Conservation (phyloP, 2,329 filamentous ascomycete species). For the Venturia carpophila region DNA sequence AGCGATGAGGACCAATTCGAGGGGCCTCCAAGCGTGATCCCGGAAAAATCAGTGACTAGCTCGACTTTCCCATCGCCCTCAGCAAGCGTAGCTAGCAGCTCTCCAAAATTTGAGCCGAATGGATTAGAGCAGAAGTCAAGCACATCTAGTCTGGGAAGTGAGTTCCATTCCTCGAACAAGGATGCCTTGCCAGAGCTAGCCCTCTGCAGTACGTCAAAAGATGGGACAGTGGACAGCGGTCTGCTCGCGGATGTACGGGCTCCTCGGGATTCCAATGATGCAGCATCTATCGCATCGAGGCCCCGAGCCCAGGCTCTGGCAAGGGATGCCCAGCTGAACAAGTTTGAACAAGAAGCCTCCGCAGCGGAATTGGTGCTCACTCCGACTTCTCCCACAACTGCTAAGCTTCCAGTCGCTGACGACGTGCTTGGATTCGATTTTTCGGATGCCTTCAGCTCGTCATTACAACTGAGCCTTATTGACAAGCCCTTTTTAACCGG, state of each 20-base stretch:
- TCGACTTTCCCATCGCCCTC: neutral
- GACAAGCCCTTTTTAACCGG: neutral
- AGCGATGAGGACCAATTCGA: neutral
- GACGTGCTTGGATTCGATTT: neutral
- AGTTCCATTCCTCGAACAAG: neutral
- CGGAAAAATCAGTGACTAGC: constrained; percentile 3
- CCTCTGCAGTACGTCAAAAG: neutral
- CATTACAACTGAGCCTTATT: neutral
- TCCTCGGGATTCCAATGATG: neutral
- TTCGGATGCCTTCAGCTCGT: neutral
- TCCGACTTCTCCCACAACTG: neutral
- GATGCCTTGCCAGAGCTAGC: neutral
- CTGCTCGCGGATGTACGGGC: neutral
- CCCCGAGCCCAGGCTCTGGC: neutral
- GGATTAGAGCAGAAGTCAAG: constrained; percentile 3
- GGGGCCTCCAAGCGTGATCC: neutral
- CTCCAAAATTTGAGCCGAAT: neutral
- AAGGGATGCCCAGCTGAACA: neutral
- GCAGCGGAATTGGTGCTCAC: neutral
- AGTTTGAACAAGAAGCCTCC: neutral
- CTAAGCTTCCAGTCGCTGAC: neutral
- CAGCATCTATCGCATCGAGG: neutral
- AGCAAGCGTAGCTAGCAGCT: neutral
- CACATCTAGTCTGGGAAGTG: neutral
- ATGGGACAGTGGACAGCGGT: neutral